These are phyloP conservation scores for Thermothelomyces thermophilus DNA, from an alignment of 2,329 filamentous ascomycete genomes.

Conservation along the genomic window DNA sequence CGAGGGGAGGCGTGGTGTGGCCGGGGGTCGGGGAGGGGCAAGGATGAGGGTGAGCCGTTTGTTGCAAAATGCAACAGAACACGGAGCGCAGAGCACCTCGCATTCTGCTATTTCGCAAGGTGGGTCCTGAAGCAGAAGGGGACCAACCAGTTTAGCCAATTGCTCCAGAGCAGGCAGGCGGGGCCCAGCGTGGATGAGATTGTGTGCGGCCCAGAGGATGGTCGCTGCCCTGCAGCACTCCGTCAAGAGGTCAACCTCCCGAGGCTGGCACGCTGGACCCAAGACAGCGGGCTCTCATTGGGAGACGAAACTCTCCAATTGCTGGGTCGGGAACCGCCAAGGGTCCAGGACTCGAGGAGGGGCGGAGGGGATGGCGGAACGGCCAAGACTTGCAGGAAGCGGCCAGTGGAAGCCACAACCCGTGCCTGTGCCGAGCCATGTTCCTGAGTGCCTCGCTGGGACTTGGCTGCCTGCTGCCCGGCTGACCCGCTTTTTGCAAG, in stretches of 20 bases:
- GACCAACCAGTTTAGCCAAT: constrained; percentile 7
- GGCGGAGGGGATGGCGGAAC: constrained; percentile 12
- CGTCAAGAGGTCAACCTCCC: constrained; percentile 18
- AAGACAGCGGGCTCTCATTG: constrained; percentile 15
- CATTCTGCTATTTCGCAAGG: constrained; percentile 14
- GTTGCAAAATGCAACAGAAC: constrained; percentile 9
- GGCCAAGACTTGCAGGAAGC: constrained; percentile 15
- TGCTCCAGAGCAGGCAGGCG: constrained; percentile 13
- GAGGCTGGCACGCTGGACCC: constrained; percentile 15
- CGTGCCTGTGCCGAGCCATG: constrained; percentile 11
- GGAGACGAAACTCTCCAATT: constrained; percentile 8
- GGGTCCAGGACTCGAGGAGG: constrained; percentile 15
- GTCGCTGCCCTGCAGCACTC: constrained; percentile 9
- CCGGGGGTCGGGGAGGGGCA: not conserved
- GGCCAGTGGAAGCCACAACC: constrained; percentile 11
- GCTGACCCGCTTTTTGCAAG: not conserved
- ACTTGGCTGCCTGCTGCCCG: not conserved
- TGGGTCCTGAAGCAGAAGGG: constrained; percentile 6
- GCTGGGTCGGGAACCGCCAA: constrained; percentile 14
- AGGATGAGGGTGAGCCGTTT: not conserved
- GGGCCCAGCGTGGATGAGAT: constrained; percentile 14
- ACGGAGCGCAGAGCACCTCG: constrained; percentile 2
- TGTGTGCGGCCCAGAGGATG: not conserved
- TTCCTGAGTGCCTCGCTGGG: constrained; percentile 3
- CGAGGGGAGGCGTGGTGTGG: constrained; percentile 10